Base-by-base conservation (phyloP, 768 basidiomycete species). In the Coprinellus aureogranulatus region DNA sequence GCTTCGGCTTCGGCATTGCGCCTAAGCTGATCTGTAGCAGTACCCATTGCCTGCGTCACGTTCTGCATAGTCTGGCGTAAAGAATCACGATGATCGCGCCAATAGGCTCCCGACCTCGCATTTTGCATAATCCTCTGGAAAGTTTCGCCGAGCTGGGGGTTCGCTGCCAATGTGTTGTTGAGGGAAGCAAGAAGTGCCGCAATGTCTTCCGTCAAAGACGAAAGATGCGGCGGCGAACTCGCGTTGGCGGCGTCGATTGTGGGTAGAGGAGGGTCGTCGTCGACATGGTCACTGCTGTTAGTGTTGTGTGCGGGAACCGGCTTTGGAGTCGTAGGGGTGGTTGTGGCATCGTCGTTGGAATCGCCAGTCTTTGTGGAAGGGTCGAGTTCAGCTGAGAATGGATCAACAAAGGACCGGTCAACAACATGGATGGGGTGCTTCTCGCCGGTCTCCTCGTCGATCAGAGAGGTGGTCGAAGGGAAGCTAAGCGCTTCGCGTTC, bases 71-170 rank as follows among this genome's bases (percentile, higher is more conserved):
- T 82, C 22, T 81, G 80, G 8, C 83, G 79, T 44, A 90, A 69
- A 2, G 81, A 73, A 9, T 81, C 80, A 48, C 86, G 81, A 63
- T 90, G 87, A 27, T 77, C 69, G 34, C 73, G 68, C 89, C 88
- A 92, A 66, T 92, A 92, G 9, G 80, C 75, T 23, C 89, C 90
- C 51, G 75, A 82, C 4, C 78, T 75, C 3, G 86, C 75, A 61
- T 91, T 89, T 50, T 74, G 73, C 45, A 84, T 67, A 31, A 92
- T 81, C 65, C 81, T 85, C 56, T 83, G 85, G 55, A 92, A 67
- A 44, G 80, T 80, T 55, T 88, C 85, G 2, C 86, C 81, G 11
- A 92, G 69, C 60, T 92, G 89, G 3, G 90, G 90, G 62, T 92
- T 88, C 4, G 81, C 68, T 0, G 80, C 73, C 42, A 91, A 67